Evolutionary conservation across 768 basidiomycete genomes (phyloP), one percentile per base, ranked within the genome.

Genomic region (Porphyrellus cyaneotinctus): DNA sequence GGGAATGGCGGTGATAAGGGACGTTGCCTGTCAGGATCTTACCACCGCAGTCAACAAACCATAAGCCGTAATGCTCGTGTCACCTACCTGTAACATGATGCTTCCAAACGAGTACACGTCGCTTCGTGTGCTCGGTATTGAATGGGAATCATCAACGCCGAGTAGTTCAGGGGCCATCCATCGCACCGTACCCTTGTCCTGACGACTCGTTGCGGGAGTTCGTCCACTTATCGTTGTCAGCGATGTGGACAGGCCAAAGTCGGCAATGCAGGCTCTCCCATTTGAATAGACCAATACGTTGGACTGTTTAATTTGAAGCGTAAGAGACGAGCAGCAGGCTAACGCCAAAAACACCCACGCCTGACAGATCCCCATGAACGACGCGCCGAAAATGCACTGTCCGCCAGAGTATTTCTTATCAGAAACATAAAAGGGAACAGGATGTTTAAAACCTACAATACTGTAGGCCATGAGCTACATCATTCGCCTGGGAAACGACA

Each of bases 21-120:
- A 56, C 14, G 12, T 32, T 33, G 15, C 52, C 42, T 14, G 52
- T 46, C 43, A 49, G 17, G 39, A 49, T 26, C 47, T 45, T 35
- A 7, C n/a, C 53, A 2, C 31, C 31, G n/a, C n/a, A n/a, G n/a
- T n/a, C n/a, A n/a, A n/a, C n/a, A n/a, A n/a, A n/a, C n/a, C n/a
- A n/a, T n/a, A 22, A 32, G 13, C 22, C 2, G 10, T 15, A 8
- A 35, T 22, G 2, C 13, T 3, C 20, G 23, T 24, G 18, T 35
- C 30, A 42, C 56, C 31, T 13, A 56, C 57, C 46, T 56, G 54
- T 11, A 58, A 45, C 57, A 48, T 56, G 26, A 58, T 32, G 18
- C 53, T 51, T 31, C 53, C 45, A 26, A 56, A 56, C 3, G 53
- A 56, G 18, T 56, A 56, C 8, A 42, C 28, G 23, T 58, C 47